A percentile compares a stretch with the other conserved stretches of the same genome.
These are phyloP conservation scores for Umbellularia californica DNA, from an alignment of 164 flowering plant species.

Conservation along the genomic window DNA sequence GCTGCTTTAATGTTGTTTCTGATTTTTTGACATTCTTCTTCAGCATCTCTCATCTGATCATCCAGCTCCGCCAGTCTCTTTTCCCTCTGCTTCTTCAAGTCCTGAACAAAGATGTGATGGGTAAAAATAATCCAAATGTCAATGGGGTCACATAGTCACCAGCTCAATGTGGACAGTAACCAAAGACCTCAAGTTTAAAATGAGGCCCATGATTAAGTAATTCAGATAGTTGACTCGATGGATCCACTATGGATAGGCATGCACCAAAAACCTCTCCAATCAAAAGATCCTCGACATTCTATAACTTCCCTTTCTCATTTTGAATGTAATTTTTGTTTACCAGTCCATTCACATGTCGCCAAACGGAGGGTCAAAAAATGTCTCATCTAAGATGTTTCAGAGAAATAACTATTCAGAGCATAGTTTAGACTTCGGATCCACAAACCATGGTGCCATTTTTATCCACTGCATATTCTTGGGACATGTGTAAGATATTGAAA, in stretches of 20 bases:
- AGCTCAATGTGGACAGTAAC: background rate
- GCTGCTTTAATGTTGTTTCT: constrained; percentile 37
- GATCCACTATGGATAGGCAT: background rate
- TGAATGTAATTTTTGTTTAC: background rate
- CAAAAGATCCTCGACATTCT: background rate
- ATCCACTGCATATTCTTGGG: background rate
- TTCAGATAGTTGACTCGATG: background rate
- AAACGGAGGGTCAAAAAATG: background rate
- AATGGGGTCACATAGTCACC: background rate
- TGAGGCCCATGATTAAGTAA: background rate
- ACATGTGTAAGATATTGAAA: background rate
- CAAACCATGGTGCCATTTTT: background rate
- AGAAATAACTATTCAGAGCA: background rate
- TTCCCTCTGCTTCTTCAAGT: constrained; percentile 44
- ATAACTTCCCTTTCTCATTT: background rate
- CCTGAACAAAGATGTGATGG: constrained; percentile 28
- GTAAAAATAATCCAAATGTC: background rate
- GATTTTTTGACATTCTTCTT: constrained; percentile 50
- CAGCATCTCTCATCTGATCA: constrained; percentile 50
- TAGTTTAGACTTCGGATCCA: background rate
- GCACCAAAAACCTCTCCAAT: background rate
- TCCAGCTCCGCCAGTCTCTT: constrained; percentile 44
- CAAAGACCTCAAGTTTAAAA: background rate
- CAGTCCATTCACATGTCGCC: background rate
- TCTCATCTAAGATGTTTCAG: background rate